Conservation (phyloP, 106 monocot genomes). For the Apostasia ramifera region DNA sequence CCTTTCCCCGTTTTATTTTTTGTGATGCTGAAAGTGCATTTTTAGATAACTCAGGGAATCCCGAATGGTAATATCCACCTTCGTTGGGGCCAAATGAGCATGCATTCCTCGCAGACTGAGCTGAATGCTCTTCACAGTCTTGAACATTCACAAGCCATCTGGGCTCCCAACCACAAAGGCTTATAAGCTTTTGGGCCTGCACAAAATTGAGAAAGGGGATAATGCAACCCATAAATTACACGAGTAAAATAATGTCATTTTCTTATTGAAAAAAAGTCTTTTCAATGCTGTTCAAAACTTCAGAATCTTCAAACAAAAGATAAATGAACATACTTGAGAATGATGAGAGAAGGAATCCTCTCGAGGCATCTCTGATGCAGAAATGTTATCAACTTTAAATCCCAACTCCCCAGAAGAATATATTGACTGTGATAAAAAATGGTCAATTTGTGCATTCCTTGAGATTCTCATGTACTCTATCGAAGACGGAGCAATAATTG, state of each 20-base stretch:
- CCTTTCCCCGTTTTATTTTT: slow-evolving; percentile 50
- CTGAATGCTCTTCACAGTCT: slow-evolving; percentile 95
- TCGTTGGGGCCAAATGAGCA: slow-evolving; percentile 41
- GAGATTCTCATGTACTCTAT: slow-evolving; percentile 65
- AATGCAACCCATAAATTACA: slow-evolving; percentile 1
- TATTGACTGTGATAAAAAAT: slow-evolving; percentile 51
- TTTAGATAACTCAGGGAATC: slow-evolving; percentile 29
- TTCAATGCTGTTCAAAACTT: too few species aligned
- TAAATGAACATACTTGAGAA: slow-evolving; percentile 33
- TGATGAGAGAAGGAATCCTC: slow-evolving; percentile 50
- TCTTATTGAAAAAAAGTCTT: too few species aligned
- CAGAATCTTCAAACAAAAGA: background rate
- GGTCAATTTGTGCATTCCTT: slow-evolving; percentile 66
- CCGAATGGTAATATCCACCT: slow-evolving; percentile 26
- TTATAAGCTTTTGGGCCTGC: slow-evolving; percentile 86
- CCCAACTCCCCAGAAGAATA: slow-evolving; percentile 52
- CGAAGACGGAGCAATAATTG: slow-evolving; percentile 67
- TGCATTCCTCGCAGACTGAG: slow-evolving; percentile 76
- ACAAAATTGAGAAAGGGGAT: slow-evolving; percentile 11
- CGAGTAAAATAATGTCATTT: background rate
- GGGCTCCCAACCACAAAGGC: slow-evolving; percentile 98
- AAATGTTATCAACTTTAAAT: slow-evolving; percentile 40
- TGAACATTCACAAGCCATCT: slow-evolving; percentile 94
- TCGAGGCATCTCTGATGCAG: slow-evolving; percentile 26
- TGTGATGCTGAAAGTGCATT: slow-evolving; percentile 36